A percentile compares a stretch with the other conserved stretches of the same genome.
Evolutionary conservation across 495 filamentous ascomycete genomes (phyloP).

Genomic region (Podospora didyma): DNA sequence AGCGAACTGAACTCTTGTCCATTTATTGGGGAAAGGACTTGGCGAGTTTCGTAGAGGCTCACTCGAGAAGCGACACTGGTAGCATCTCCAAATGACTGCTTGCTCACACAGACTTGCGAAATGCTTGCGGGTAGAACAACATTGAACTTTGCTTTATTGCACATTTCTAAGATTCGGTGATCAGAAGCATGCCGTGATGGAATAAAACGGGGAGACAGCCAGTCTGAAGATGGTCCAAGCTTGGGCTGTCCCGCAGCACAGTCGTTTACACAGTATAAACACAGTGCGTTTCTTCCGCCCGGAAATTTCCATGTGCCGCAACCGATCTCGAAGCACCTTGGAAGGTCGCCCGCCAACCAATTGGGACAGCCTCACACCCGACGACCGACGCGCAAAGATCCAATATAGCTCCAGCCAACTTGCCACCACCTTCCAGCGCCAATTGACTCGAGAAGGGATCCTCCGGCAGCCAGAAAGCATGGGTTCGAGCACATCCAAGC

Average conservation of each 20-base stretch:
- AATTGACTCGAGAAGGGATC: neutral
- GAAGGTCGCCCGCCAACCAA: neutral
- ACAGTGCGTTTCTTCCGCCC: neutral
- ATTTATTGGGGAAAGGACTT: no score
- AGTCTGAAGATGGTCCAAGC: neutral
- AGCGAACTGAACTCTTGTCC: no score
- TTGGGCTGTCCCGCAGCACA: neutral
- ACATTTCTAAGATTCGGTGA: no score
- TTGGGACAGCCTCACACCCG: neutral
- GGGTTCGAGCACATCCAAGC: slow-evolving; percentile 50
- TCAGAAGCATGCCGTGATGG: no score
- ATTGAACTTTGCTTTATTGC: no score
- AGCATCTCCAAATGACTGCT: no score
- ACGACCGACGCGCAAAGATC: neutral
- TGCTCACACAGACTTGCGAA: no score
- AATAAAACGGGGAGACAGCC: no score
- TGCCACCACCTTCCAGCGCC: slow-evolving; percentile 4
- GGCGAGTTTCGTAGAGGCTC: no score
- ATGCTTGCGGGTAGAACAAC: no score
- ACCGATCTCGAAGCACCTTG: neutral
- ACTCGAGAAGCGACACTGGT: no score
- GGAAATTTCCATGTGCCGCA: neutral
- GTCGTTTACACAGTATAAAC: neutral
- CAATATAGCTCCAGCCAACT: neutral
- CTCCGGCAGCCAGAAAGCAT: slow-evolving; percentile 20